These are phyloP conservation scores for Seiridium unicorne DNA, from an alignment of 2,329 filamentous ascomycete species.

Conservation along the genomic window DNA sequence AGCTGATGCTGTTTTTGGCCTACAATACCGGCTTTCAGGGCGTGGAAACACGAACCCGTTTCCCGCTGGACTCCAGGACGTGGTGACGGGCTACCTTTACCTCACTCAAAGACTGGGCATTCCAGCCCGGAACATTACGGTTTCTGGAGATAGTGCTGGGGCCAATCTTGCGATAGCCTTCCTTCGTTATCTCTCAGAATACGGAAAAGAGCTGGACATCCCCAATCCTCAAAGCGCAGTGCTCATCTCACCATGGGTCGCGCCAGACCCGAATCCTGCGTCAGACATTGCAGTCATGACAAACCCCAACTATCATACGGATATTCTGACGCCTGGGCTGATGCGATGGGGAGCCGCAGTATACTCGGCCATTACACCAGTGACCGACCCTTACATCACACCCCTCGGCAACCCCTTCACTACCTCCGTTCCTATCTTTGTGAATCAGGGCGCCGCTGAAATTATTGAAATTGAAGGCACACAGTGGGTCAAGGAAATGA, in stretches of 20 bases:
- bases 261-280: conserved; percentile 7
- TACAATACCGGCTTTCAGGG: conserved; percentile 44
- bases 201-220: conserved; percentile 29
- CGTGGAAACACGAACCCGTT: conserved; percentile 34
- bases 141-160: conserved; percentile 46
- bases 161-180: conserved; percentile 39
- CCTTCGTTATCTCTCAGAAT: conserved; percentile 41
- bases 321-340: conserved; percentile 37
- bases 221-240: conserved; percentile 33
- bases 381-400: conserved; percentile 14
- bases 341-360: conserved; percentile 36
- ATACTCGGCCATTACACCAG: conserved; percentile 18
- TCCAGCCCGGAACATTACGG: conserved; percentile 32
- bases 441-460: conserved; percentile 19
- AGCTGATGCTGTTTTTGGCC: conserved; percentile 34
- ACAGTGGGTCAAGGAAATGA: conserved; percentile 57
- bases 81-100: conserved; percentile 38
- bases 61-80: conserved; percentile 45
- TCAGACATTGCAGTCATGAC: conserved; percentile 16
- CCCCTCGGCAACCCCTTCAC: conserved; percentile 20
- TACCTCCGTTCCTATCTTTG: conserved; percentile 19
- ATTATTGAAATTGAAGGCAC: conserved; percentile 37
- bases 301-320: conserved; percentile 20
- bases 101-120: conserved; percentile 36
- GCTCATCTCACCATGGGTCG: conserved; percentile 26